These are phyloP conservation scores for Claviceps spartinae DNA, from an alignment of 2,329 filamentous ascomycete species.

Conservation along the genomic window DNA sequence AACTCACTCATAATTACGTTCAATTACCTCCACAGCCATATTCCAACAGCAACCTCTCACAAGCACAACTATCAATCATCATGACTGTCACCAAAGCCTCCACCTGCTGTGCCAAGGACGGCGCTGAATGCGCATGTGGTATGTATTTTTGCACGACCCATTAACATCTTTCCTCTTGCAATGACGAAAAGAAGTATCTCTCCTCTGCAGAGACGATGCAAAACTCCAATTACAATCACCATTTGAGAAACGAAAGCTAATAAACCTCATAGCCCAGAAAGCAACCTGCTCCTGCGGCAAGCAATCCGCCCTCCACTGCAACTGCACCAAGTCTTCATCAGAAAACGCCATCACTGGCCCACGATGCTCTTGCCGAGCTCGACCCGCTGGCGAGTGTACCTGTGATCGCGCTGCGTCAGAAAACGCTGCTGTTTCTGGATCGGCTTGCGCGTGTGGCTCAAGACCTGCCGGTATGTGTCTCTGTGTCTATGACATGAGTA, in stretches of 20 bases:
- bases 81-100: conserved; percentile 26
- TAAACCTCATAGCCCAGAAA: conserved; percentile 34
- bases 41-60: background rate
- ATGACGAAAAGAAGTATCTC: too few relatives aligned
- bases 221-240: too few relatives aligned
- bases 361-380: conserved; percentile 71
- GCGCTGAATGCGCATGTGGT: conserved; percentile 43
- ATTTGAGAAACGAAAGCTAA: background rate
- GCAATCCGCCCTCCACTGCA: conserved; percentile 75
- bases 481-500: conserved; percentile 7
- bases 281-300: conserved; percentile 82
- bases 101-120: conserved; percentile 44
- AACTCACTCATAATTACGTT: background rate
- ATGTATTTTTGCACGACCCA: conserved; percentile 16
- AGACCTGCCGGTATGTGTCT: conserved; percentile 50
- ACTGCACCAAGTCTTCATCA: conserved; percentile 57
- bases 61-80: conserved; percentile 11
- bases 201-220: too few relatives aligned
- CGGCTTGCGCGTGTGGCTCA: conserved; percentile 64
- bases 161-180: too few relatives aligned
- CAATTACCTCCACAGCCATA: background rate
- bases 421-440: conserved; percentile 48
- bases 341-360: conserved; percentile 66
- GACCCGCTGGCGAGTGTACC: conserved; percentile 68
- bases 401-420: conserved; percentile 60